Base-by-base conservation (phyloP, 2,329 filamentous ascomycete species). In the Sordariomycetes sp. region DNA sequence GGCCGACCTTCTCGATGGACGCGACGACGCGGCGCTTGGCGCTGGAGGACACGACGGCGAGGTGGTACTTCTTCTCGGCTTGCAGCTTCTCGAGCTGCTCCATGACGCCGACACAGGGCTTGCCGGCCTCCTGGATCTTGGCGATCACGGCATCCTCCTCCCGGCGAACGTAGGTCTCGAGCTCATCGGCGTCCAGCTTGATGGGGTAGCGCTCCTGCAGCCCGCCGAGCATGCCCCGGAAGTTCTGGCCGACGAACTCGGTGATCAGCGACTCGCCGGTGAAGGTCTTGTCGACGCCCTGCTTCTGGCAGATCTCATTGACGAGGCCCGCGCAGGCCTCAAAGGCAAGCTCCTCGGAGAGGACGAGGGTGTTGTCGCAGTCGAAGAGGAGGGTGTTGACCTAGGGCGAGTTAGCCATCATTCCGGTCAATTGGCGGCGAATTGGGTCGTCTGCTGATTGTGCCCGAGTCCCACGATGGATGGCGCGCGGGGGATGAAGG, bases 231-330 rank as follows among this genome's bases (percentile, higher is more conserved):
- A 96, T 96, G 73, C 90, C 89, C 65, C 90, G 89, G 81, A 96
- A 96, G 81, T 95, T 96, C 72, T 94, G 88, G 66, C 92, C 91
- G 65, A 96, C 90, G 67, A 95, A 96, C 75, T 96, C 89, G 65
- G 79, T 77, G 74, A 96, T 89, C 62, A 96, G 85, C 60, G 84
- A 79, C 54, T 86, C 82, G 67, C 88, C 88, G 3, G 88, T 91
- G 78, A 95, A 96, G 69, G 81, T 83, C 65, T 83, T 78, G 34
- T 71, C 64, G 60, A 90, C 77, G 65, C 79, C 75, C 68, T 87
- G 80, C 67, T 81, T 80, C 65, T 80, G 78, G 70, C 93, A 84
- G 71, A 96, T 89, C 72, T 90, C 79, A 76, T 96, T 96, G 78
- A 90, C 87, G 63, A 96, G 85, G 61, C 89, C 88, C 67, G 91